Evolutionary conservation across 331 rosid genomes (phyloP), one percentile per base, ranked within the genome.

Genomic region (Ulmus americana): DNA sequence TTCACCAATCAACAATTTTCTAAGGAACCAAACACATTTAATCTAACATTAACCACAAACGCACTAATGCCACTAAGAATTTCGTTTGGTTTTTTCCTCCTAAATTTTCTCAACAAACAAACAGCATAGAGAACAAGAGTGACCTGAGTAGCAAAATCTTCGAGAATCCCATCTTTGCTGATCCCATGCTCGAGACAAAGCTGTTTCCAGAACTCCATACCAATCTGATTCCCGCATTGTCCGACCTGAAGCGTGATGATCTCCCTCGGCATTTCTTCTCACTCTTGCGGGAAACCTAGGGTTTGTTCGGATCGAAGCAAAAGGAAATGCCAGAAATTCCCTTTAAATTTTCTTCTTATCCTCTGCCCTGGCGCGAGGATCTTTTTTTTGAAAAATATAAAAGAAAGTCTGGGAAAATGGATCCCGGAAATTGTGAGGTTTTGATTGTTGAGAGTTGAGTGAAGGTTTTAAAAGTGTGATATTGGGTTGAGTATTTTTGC

Each of bases 121-220:
- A 28, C 35, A 28, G 35, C 35, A 28, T 28, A 28, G 35, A 28
- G 6, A 39, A 50, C 10, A 10, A 5, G 5, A 35, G 8, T 39
- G 16, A 90, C 97, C 96, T 92, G 98, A 70, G 98, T 88, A 56
- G 96, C 98, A 61, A 92, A 92, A 69, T 92, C 98, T 78, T 92
- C 98, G 61, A 92, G 98, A 76, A 92, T 92, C 70, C 98, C 98
- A 0, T 92, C 97, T 80, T 86, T 92, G 83, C 87, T 92, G 89
- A 92, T 92, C 39, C 98, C 98, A 15, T 92, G 97, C 81, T 92
- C 98, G 64, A 89, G 94, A 73, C 98, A 92, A 10, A 92, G 98
- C 77, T 92, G 98, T 79, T 92, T 92, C 98, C 98, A 92, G 79
- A 92, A 92, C 78, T 92, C 98, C 98, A 92, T 92, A 22, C 98